A percentile compares a stretch with the other conserved stretches of the same genome.
Evolutionary conservation across 371 early-diverging fungal species (phyloP).

Genomic region (Syncephalastrum sp.): DNA sequence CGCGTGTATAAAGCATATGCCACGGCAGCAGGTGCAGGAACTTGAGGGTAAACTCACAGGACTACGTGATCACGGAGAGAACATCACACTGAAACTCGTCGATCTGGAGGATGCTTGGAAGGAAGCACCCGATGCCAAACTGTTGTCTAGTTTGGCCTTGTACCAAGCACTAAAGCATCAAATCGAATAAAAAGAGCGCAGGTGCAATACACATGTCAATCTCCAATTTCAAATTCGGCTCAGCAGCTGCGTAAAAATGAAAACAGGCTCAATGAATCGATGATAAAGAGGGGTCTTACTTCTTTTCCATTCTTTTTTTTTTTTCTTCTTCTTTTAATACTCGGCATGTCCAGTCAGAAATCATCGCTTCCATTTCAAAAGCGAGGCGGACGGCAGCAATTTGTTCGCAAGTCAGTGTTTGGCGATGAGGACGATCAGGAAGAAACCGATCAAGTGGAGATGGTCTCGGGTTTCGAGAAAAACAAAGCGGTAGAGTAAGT

Average conservation of each 20-base stretch:
- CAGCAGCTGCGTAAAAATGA: neutral
- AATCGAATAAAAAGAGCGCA: neutral
- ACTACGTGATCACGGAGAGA: constrained; percentile 76
- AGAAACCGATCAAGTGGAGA: constrained; percentile 34
- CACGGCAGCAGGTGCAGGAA: constrained; percentile 43
- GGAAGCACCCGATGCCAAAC: constrained; percentile 69
- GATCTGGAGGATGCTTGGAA: constrained; percentile 67
- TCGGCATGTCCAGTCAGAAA: too few relatives aligned
- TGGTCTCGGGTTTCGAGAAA: constrained; percentile 53
- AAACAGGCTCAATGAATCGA: too few relatives aligned
- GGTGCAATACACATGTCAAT: neutral
- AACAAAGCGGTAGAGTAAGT: constrained; percentile 54
- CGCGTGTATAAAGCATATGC: constrained; percentile 63
- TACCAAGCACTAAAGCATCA: constrained; percentile 52
- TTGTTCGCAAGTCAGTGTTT: constrained; percentile 3
- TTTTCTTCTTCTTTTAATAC: too few relatives aligned
- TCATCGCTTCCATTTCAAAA: too few relatives aligned
- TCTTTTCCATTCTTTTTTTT: neutral
- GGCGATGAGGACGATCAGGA: constrained; percentile 49
- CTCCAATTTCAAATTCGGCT: neutral
- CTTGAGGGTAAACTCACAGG: constrained; percentile 73
- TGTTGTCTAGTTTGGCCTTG: constrained; percentile 67
- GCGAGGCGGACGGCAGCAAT: too few relatives aligned
- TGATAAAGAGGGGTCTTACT: too few relatives aligned
- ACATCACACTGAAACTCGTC: constrained; percentile 68